These are phyloP conservation scores for Lodderomyces theae DNA, from an alignment of 1,139 yeast species.

Conservation along the genomic window DNA sequence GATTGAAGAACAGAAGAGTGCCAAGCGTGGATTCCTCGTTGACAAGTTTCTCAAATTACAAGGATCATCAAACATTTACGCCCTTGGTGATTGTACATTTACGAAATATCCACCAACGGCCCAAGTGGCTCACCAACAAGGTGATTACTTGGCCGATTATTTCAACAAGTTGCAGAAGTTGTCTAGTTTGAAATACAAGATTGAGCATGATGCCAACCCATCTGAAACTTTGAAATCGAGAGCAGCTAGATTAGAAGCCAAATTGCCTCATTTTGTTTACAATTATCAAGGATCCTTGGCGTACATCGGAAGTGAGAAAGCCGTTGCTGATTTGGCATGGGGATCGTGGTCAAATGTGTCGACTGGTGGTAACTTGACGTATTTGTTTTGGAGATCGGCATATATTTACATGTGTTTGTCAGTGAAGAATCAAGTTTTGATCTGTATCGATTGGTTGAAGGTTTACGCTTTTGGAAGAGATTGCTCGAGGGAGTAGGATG, in stretches of 20 bases:
- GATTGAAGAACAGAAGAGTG: conserved; percentile 77
- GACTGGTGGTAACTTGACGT: conserved; percentile 82
- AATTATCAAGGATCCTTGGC: conserved; percentile 72
- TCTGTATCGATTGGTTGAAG: conserved; percentile 84
- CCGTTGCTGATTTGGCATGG: conserved; percentile 87
- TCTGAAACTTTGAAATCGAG: conserved; percentile 37
- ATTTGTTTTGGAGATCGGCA: conserved; percentile 90
- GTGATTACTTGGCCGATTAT: conserved; percentile 70
- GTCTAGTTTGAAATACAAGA: conserved; percentile 51
- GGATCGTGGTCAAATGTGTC: conserved; percentile 80
- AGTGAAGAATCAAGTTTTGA: conserved; percentile 80
- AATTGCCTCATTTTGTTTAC: conserved; percentile 58
- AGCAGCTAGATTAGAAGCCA: conserved; percentile 37
- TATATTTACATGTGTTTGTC: conserved; percentile 90
- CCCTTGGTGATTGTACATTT: conserved; percentile 90
- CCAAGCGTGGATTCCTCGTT: conserved; percentile 84
- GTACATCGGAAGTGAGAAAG: conserved; percentile 83
- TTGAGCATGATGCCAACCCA: conserved; percentile 28
- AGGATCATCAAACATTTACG: conserved; percentile 81
- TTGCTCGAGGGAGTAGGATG: conserved; percentile 48
- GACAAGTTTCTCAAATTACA: conserved; percentile 78
- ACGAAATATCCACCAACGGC: conserved; percentile 93
- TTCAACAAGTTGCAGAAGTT: conserved; percentile 69
- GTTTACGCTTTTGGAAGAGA: conserved; percentile 87
- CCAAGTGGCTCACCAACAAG: conserved; percentile 95